Evolutionary conservation across 768 basidiomycete genomes (phyloP), one percentile per base, ranked within the genome.

Genomic region (Panellus pusillus): DNA sequence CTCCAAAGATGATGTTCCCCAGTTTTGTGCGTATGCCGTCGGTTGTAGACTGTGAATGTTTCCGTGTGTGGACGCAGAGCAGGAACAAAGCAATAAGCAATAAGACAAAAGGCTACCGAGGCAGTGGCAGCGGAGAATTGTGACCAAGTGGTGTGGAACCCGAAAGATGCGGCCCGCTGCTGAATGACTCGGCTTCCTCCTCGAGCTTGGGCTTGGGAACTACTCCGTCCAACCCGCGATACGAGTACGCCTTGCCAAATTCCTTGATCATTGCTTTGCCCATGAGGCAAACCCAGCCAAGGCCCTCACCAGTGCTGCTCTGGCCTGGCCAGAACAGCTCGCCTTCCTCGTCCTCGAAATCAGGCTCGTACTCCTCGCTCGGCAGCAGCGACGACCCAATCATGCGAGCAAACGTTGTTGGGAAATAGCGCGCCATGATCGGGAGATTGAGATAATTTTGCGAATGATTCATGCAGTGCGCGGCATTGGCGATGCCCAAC

Each of bases 221-320:
- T n/a, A 86, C 82, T 15, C 88, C 88, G 17, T 83, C 79, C 15
- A 88, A 68, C 28, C 89, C 87, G 52, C 72, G 74, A 71, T 91
- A 92, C 11, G 85, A 87, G 68, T 86, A 83, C 31, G 82, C 77
- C 63, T 82, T 84, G 57, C 89, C 88, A 62, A 89, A 87, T 64
- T 92, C 90, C 61, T 80, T 83, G 64, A 92, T 82, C 90, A 92
- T 92, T 37, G 89, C 85, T 65, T 86, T 88, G 61, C 89, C 89
- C 82, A 92, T 86, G 27, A 87, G 74, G 67, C 89, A 91, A n/a
- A 91, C 83, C 90, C 90, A 92, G 18, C 86, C 90, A 28, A 92
- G 75, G 44, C 90, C 90, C 67, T 89, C 86, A 39, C 87, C 88
- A 28, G 79, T 86, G 53, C 83, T 74, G 32, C 80, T 75, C 62